Percentiles rank a stretch among this genome's conserved stretches.
Evolutionary conservation across 305 asterid species (phyloP).

Genomic region (Fraxinus sp.): DNA sequence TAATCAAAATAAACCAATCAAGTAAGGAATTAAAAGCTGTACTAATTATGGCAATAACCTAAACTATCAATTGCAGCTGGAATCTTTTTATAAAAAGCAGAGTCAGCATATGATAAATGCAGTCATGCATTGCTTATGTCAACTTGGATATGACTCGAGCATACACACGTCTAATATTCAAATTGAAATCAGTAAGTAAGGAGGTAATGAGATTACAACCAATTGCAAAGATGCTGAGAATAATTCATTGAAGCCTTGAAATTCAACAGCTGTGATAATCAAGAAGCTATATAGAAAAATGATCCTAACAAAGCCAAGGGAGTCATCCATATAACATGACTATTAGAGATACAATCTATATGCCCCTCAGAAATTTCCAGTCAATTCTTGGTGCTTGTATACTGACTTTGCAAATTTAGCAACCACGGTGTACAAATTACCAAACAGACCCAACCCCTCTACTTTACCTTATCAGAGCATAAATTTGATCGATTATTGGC

Average conservation of each 20-base stretch:
- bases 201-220: neutral
- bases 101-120: slow-evolving; percentile 17
- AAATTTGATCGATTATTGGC: neutral
- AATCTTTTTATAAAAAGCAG: slow-evolving; percentile 20
- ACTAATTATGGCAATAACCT: neutral
- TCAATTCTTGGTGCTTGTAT: neutral
- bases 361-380: neutral
- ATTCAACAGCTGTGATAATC: neutral
- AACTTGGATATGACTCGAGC: slow-evolving; percentile 1
- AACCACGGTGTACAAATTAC: neutral
- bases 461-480: neutral
- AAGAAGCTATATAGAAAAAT: neutral
- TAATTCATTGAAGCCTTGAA: neutral
- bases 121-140: slow-evolving; percentile 9
- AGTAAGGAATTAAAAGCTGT: neutral
- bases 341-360: neutral
- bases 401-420: neutral
- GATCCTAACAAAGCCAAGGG: neutral
- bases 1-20: slow-evolving; percentile 10
- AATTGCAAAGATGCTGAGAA: neutral
- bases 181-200: neutral
- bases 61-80: neutral
- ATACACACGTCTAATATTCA: neutral
- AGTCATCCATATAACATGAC: neutral
- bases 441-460: neutral